Evolutionary conservation across 73 alveolate species (phyloP), one percentile per base, ranked within the genome.

Genomic region (Paramecium sexaurelia): DNA sequence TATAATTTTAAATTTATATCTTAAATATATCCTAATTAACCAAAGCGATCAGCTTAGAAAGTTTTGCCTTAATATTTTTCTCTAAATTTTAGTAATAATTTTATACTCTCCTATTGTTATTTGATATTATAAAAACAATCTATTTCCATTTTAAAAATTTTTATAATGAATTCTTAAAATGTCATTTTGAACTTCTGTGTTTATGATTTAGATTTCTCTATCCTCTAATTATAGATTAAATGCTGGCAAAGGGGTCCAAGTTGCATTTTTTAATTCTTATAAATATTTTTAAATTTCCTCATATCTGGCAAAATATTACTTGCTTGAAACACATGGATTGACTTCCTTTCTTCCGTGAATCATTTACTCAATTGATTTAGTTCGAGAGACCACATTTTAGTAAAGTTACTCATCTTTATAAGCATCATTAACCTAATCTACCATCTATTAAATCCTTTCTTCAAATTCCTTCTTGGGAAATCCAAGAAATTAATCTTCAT

Each of bases 201-300:
- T 75, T 13, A 32, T 1, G 6, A 26, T 36, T 13, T 68, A 75
- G 9, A 75, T 19, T 17, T 35, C 22, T 75, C 88, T 75, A 19
- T 32, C 10, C 37, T 75, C 88, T 4, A 11, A 1, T 7, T 17
- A 22, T 11, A 27, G 1, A 37, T 75, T 20, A 75, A 36, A 39
- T 13, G 15, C 20, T 2, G 88, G 88, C 26, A 75, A 37, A 19
- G 88, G 88, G 2, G 68, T 37, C 88, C 88, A 75, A 0, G 17
- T 5, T 40, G 15, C 37, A 19, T 75, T n/a, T 29, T 37, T 35
- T 39, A 11, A n/a, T 13, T 75, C 71, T 24, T 15, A 20, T 7
- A 75, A 75, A 39, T 75, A 75, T 17, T 75, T 75, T 9, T 32
- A 55, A 1, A 75, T 11, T 75, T 37, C 24, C 17, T 75, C 88